Conservation (phyloP, 2,329 filamentous ascomycete genomes). For the Beauveria sp. region DNA sequence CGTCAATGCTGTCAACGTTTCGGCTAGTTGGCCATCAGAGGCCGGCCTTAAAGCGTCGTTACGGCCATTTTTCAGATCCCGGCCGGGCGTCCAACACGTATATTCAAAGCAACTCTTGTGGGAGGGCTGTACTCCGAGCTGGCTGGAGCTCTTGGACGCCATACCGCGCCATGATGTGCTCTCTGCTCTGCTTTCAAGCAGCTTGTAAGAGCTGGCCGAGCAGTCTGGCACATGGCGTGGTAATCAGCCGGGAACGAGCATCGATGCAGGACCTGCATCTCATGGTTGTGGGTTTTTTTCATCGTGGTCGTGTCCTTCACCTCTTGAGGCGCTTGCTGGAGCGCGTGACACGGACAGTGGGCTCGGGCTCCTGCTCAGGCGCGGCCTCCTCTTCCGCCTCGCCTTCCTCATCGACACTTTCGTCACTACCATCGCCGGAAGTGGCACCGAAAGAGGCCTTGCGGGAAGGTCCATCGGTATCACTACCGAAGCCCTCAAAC, state of each 20-base stretch:
- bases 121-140: conserved; percentile 10
- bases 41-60: background rate
- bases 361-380: background rate
- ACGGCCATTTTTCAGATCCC: background rate
- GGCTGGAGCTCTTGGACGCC: conserved; percentile 4
- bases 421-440: conserved; percentile 27
- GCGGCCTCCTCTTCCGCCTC: conserved; percentile 23
- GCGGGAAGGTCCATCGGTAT: conserved; percentile 24
- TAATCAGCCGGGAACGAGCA: conserved; percentile 5
- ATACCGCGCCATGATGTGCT: background rate
- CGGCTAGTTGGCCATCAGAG: background rate
- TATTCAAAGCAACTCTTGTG: background rate
- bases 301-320: conserved; percentile 2
- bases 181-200: background rate
- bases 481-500: conserved; percentile 31
- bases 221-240: background rate
- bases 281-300: background rate
- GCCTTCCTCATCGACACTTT: conserved; percentile 34
- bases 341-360: conserved; percentile 7
- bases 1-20: background rate
- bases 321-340: conserved; percentile 14
- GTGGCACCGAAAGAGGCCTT: conserved; percentile 25
- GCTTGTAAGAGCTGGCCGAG: background rate
- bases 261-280: background rate
- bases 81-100: background rate